A percentile compares a stretch with the other conserved stretches of the same genome.
These are phyloP conservation scores for Crithidia sp. DNA, from an alignment of 208 protist genomes.

Conservation along the genomic window DNA sequence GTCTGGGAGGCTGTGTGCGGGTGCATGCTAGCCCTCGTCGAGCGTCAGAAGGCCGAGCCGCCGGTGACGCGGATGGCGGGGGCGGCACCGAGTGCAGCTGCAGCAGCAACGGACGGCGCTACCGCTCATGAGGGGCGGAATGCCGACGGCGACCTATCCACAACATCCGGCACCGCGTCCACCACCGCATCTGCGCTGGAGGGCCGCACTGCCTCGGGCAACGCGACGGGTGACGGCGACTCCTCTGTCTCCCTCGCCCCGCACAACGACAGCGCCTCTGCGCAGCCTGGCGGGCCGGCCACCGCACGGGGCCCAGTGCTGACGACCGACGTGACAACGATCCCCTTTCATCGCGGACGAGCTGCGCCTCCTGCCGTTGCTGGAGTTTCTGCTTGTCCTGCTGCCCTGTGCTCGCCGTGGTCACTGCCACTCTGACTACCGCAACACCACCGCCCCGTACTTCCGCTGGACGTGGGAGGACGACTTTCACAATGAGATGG, in stretches of 20 bases:
- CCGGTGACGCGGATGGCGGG: neutral
- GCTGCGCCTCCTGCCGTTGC: constrained; percentile 53
- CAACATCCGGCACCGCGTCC: neutral
- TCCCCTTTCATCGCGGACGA: constrained; percentile 73
- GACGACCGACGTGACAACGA: constrained; percentile 43
- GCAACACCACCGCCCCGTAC: constrained; percentile 62
- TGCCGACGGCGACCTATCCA: neutral
- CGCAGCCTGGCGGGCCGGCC: neutral
- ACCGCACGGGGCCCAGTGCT: constrained; percentile 19
- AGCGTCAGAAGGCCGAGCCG: constrained; percentile 11
- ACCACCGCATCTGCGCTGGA: neutral
- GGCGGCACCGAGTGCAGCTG: neutral
- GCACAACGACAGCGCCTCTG: neutral
- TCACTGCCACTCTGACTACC: constrained; percentile 49
- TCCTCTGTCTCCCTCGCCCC: neutral
- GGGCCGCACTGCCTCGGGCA: neutral
- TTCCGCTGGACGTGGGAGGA: constrained; percentile 85
- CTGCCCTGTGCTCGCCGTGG: constrained; percentile 39
- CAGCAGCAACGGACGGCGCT: neutral
- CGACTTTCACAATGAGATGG: constrained; percentile 77
- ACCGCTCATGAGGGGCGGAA: neutral
- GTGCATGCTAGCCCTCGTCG: constrained; percentile 32
- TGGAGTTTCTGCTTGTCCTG: constrained; percentile 76
- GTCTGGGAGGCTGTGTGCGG: constrained; percentile 37
- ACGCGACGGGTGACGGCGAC: neutral